Evolutionary conservation across 305 asterid species (phyloP).

Genomic region (Plantago lanceolata): DNA sequence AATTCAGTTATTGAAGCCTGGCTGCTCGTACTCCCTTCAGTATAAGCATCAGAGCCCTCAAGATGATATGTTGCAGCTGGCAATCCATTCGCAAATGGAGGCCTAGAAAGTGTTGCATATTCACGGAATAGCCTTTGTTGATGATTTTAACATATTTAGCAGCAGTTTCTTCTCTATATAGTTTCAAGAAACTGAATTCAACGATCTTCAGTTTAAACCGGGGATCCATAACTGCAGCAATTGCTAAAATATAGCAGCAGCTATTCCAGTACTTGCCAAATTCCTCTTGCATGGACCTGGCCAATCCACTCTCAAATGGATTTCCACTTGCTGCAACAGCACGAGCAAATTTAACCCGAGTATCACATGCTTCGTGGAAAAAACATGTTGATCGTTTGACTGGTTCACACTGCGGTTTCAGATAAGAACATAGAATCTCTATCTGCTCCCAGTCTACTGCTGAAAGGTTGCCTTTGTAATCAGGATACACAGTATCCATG

Average conservation of each 20-base stretch:
- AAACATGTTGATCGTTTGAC: conserved; percentile 62
- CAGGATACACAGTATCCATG: conserved; percentile 68
- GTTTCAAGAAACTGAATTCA: conserved; percentile 72
- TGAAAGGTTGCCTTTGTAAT: conserved; percentile 55
- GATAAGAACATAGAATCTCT: conserved; percentile 53
- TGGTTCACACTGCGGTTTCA: conserved; percentile 56
- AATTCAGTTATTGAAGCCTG: conserved; percentile 47
- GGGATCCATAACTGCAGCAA: conserved; percentile 92
- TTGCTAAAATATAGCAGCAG: conserved; percentile 63
- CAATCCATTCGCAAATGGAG: conserved; percentile 52
- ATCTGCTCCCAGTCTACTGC: conserved; percentile 70
- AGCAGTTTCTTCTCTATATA: conserved; percentile 66
- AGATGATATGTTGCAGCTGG: conserved; percentile 38
- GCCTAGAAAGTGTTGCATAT: conserved; percentile 60
- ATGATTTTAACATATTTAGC: conserved; percentile 49
- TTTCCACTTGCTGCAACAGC: conserved; percentile 65
- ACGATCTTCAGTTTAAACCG: conserved; percentile 88
- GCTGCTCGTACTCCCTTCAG: conserved; percentile 45
- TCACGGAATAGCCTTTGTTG: conserved; percentile 72
- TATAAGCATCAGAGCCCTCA: conserved; percentile 45
- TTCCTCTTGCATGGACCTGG: conserved; percentile 65
- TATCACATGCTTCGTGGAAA: conserved; percentile 97
- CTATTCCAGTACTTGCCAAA: conserved; percentile 79
- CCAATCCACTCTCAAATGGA: conserved; percentile 48
- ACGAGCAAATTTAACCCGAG: conserved; percentile 70